Evolutionary conservation across 2,329 filamentous ascomycete species (phyloP).

Genomic region (Phaeophleospora eucalypticola): DNA sequence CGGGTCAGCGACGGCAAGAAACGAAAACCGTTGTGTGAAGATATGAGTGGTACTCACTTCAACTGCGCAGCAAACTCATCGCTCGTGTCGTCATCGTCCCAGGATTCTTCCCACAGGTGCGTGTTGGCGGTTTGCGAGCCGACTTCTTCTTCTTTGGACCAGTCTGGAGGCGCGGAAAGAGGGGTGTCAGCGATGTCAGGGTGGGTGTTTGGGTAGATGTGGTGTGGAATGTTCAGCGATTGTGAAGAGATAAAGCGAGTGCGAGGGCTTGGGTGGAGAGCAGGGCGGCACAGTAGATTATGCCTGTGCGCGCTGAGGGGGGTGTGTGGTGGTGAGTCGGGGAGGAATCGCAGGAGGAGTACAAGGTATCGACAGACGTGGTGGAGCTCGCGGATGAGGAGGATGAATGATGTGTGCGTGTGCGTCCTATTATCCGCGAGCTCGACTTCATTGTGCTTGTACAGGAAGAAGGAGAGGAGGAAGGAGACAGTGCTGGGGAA

Average conservation of each 20-base stretch:
- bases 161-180: conserved; percentile 63
- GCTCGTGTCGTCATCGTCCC: conserved; percentile 96
- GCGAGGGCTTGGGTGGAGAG: not conserved
- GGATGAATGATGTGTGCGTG: not conserved
- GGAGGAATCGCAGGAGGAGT: not conserved
- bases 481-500: not conserved
- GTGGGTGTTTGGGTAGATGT: too few relatives aligned
- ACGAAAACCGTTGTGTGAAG: too few relatives aligned
- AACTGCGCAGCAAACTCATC: conserved; percentile 95
- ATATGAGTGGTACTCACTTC: too few relatives aligned
- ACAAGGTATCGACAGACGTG: not conserved
- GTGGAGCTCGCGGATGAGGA: not conserved
- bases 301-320: not conserved
- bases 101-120: conserved; percentile 98
- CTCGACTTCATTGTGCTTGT: not conserved
- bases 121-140: conserved; percentile 57
- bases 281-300: not conserved
- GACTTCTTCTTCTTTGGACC: conserved; percentile 82
- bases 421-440: not conserved
- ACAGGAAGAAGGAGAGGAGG: not conserved
- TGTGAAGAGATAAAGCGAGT: not conserved
- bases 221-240: not conserved
- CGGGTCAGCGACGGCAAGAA: too few relatives aligned
- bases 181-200: not conserved
- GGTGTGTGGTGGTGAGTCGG: not conserved